A percentile compares a stretch with the other conserved stretches of the same genome.
These are phyloP conservation scores for Globisporangium emineosum DNA, from an alignment of 352 stramenopile genomes.

Conservation along the genomic window DNA sequence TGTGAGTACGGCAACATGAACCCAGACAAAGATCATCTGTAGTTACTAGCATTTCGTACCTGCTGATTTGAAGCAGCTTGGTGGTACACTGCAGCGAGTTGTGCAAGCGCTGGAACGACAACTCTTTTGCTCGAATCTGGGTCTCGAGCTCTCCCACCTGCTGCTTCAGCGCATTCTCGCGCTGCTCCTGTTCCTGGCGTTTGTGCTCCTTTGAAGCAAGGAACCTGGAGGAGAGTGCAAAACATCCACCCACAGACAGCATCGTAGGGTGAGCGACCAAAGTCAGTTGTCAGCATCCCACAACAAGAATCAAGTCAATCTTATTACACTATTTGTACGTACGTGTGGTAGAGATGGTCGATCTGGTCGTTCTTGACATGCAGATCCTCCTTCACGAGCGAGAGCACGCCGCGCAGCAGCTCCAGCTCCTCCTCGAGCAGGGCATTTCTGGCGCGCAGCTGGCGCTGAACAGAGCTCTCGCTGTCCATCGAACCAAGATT, in stretches of 20 bases:
- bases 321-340: too few relatives aligned
- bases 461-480: not conserved
- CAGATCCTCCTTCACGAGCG: slow-evolving; percentile 31
- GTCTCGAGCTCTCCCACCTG: slow-evolving; percentile 20
- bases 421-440: slow-evolving; percentile 26
- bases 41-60: not conserved
- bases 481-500: not conserved
- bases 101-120: slow-evolving; percentile 16
- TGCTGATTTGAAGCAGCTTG: slow-evolving; percentile 4
- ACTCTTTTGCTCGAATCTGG: slow-evolving; percentile 14
- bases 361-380: slow-evolving; percentile 36
- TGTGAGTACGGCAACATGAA: not conserved
- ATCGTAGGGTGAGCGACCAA: not conserved
- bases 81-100: slow-evolving; percentile 12
- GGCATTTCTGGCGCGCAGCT: slow-evolving; percentile 3
- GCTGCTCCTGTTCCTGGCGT: slow-evolving; percentile 21
- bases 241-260: not conserved
- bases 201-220: slow-evolving; percentile 23
- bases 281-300: too few relatives aligned
- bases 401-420: slow-evolving; percentile 25
- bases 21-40: not conserved
- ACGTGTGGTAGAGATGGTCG: slow-evolving; percentile 31
- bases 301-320: too few relatives aligned
- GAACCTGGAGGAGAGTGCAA: slow-evolving; percentile 10
- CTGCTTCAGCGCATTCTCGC: slow-evolving; percentile 18